Evolutionary conservation across 2,329 filamentous ascomycete species (phyloP).

Genomic region (Pseudocercospora ulei): DNA sequence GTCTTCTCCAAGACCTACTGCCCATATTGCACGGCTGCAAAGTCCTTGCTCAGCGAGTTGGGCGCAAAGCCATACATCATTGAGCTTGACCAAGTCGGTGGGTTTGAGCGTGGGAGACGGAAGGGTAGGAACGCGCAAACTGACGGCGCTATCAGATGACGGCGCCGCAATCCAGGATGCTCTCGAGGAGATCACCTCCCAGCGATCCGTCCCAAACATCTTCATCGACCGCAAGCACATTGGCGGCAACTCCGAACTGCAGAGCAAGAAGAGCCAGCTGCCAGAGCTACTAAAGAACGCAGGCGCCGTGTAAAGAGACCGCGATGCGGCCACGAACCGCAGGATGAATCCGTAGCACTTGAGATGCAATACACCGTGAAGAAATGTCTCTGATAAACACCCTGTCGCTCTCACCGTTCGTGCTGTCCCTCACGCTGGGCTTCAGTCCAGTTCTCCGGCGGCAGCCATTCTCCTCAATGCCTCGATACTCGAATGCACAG

Average conservation of each 20-base stretch:
- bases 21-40: constrained; percentile 77
- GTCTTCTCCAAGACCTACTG: constrained; percentile 98
- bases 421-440: background rate
- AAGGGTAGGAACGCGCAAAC: too few species aligned
- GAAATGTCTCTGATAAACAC: constrained; percentile 1
- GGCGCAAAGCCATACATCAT: constrained; percentile 64
- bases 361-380: too few species aligned
- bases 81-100: constrained; percentile 79
- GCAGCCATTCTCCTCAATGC: constrained; percentile 38
- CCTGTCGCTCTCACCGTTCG: constrained; percentile 9
- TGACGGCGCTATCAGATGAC: constrained; percentile 52
- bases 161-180: constrained; percentile 73
- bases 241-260: constrained; percentile 86
- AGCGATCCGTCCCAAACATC: constrained; percentile 90
- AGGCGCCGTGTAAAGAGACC: constrained; percentile 43
- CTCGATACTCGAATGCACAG: constrained; percentile 39
- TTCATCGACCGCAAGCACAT: constrained; percentile 88
- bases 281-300: constrained; percentile 54
- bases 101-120: constrained; percentile 34
- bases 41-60: constrained; percentile 59
- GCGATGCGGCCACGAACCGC: too few species aligned
- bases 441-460: constrained; percentile 25
- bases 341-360: too few species aligned
- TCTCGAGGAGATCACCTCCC: constrained; percentile 66
- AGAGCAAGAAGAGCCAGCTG: constrained; percentile 56